These are phyloP conservation scores for Lecanicillium sp. DNA, from an alignment of 2,329 filamentous ascomycete species.

Conservation along the genomic window DNA sequence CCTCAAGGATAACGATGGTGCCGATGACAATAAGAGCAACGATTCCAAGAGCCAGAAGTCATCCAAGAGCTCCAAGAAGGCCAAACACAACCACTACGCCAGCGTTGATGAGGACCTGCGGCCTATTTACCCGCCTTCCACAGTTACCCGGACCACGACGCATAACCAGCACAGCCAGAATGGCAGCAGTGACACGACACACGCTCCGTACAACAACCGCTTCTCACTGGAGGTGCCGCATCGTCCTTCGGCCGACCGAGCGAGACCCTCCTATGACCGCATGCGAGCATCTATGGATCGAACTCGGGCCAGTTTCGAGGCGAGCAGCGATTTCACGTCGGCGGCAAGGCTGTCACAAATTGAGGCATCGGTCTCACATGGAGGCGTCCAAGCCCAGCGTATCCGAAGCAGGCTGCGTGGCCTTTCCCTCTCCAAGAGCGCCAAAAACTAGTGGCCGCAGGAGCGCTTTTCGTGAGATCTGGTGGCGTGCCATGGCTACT, in stretches of 20 bases:
- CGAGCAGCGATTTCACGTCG: slow-evolving; percentile 83
- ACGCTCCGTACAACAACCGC: slow-evolving; percentile 56
- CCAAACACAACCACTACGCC: slow-evolving; percentile 49
- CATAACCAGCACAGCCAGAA: slow-evolving; percentile 81
- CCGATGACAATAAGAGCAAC: slow-evolving; percentile 30
- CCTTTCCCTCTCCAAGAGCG: slow-evolving; percentile 33
- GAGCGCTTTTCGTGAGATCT: slow-evolving; percentile 11
- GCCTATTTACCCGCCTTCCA: slow-evolving; percentile 88
- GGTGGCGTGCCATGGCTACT: slow-evolving; percentile 7
- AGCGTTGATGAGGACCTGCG: slow-evolving; percentile 80
- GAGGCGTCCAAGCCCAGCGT: slow-evolving; percentile 13
- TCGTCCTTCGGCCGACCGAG: slow-evolving; percentile 56
- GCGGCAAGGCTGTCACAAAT: slow-evolving; percentile 77
- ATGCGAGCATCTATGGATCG: slow-evolving; percentile 83
- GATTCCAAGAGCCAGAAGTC: slow-evolving; percentile 29
- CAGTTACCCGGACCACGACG: slow-evolving; percentile 65
- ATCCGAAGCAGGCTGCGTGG: slow-evolving; percentile 33
- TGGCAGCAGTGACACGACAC: slow-evolving; percentile 90
- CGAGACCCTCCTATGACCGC: slow-evolving; percentile 80
- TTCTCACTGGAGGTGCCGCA: slow-evolving; percentile 47
- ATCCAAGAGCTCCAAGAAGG: slow-evolving; percentile 51
- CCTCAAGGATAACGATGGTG: slow-evolving; percentile 33
- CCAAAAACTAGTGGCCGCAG: slow-evolving; percentile 25
- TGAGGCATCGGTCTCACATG: slow-evolving; percentile 60
- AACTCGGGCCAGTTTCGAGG: slow-evolving; percentile 75